phyloP scores from a whole-genome alignment of 768 basidiomycete genomes.

The Podaxis sp. region DNA sequence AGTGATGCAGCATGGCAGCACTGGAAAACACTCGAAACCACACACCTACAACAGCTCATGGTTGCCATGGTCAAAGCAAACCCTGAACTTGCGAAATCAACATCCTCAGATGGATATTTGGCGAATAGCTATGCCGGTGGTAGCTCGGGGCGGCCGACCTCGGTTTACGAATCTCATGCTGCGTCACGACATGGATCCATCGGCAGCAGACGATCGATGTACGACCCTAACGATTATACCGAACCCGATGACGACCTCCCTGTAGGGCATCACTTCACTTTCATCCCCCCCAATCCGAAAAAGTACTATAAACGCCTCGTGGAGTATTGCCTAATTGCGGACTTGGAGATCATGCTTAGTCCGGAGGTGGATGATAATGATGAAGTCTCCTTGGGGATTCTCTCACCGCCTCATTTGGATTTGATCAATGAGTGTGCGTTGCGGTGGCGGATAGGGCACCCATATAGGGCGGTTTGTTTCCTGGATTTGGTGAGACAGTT shows the following conservation, averaged over 20 bases:
- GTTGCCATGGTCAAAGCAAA: constrained; percentile 82
- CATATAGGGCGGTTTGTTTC: constrained; percentile 77
- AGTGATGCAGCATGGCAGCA: constrained; percentile 78
- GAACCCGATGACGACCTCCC: constrained; percentile 67
- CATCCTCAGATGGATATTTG: constrained; percentile 47
- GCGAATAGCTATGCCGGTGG: not conserved
- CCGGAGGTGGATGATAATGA: constrained; percentile 92
- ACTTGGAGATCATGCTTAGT: constrained; percentile 86
- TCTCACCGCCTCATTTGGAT: constrained; percentile 74
- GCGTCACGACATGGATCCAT: constrained; percentile 56
- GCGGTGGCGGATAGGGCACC: constrained; percentile 83
- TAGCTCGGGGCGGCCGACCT: constrained; percentile 43
- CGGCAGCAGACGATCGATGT: constrained; percentile 64
- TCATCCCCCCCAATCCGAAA: constrained; percentile 85
- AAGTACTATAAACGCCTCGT: constrained; percentile 83
- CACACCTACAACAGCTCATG: constrained; percentile 84
- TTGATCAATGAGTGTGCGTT: constrained; percentile 84
- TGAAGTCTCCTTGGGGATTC: constrained; percentile 90
- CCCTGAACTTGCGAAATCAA: constrained; percentile 80
- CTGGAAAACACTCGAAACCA: constrained; percentile 79
- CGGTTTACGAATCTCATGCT: constrained; percentile 42
- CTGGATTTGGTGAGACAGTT: constrained; percentile 81
- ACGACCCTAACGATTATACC: constrained; percentile 33
- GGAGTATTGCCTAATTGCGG: constrained; percentile 75
- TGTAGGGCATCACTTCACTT: constrained; percentile 78